Base-by-base conservation (phyloP, 768 basidiomycete genomes). In the Amylocystis lapponica region DNA sequence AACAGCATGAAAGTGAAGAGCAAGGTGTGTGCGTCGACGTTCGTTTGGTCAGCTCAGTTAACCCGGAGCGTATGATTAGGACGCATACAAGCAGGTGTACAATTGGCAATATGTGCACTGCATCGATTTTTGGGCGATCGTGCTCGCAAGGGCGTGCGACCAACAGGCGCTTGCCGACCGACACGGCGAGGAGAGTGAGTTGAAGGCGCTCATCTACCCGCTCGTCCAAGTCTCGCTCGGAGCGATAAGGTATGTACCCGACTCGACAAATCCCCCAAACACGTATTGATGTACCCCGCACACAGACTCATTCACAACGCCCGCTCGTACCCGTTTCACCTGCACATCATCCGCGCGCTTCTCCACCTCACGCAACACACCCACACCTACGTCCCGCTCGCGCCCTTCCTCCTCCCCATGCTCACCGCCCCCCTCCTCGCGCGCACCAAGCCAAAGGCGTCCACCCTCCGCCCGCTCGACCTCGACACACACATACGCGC, bases 101-200 rank as follows among this genome's bases (percentile, higher is more conserved):
- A 99, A 97, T 66, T 99, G 96, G 96, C 96, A 97, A 66, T 97
- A 85, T 52, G 86, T 84, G 2, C 96, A 99, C 61, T 89, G 82
- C 46, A 70, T 99, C 51, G 96, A 99, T 68, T 98, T 98, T 57
- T 99, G 96, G 96, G 76, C 79, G 30, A 73, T 89, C 31, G 91
- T 97, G 9, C 74, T 99, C 9, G 85, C 83, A 17, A 73, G 83
- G 33, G 84, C 90, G 13, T 94, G 89, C 56, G 79, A 83, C 55
- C 66, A 68, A 22, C 68, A 81, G 54, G 66, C 70, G 2, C 72
- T 79, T 46, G 58, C 62, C 12, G 74, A 72, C 41, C 68, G 70
- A 23, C 72, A 68, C 16, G 70, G 72, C 6, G 63, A 75, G 40
- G 85, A 84, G 56, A 91, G 84, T 59, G 86, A 86, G 48, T 72